A percentile compares a stretch with the other conserved stretches of the same genome.
phyloP scores from a whole-genome alignment of 169 alveolate species.

The Plasmodium berghei region DNA sequence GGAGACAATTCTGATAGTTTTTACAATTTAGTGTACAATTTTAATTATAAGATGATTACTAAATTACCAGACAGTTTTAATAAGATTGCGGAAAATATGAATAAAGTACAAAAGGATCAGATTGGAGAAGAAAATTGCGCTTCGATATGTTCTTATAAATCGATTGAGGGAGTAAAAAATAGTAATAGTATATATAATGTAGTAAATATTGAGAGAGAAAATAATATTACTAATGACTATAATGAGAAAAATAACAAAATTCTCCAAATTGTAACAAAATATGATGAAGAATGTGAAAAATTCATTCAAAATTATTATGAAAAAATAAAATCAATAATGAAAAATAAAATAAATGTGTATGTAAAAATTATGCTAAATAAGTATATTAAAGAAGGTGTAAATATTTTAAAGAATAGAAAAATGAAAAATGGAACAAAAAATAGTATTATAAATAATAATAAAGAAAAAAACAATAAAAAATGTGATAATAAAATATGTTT shows the following conservation, averaged over 20 bases:
- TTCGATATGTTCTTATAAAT: background rate
- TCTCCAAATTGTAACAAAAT: background rate
- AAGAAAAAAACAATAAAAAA: background rate
- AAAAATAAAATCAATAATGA: conserved; percentile 24
- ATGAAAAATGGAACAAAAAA: background rate
- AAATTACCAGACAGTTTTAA: background rate
- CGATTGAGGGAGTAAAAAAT: background rate
- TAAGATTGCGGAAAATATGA: conserved; percentile 11
- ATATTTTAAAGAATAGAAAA: conserved; percentile 2
- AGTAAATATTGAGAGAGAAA: background rate
- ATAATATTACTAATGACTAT: background rate
- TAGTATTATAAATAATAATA: background rate
- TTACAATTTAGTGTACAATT: background rate
- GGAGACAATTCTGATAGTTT: background rate
- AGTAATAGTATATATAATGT: background rate
- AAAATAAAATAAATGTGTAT: conserved; percentile 43
- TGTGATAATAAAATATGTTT: conserved; percentile 14
- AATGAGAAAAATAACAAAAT: background rate
- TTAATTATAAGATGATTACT: too few relatives aligned
- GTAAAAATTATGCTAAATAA: conserved; percentile 53
- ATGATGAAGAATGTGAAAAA: conserved; percentile 6
- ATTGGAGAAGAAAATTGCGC: background rate
- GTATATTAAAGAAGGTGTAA: conserved; percentile 31
- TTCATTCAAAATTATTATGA: background rate
- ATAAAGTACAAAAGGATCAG: background rate